Conservation (phyloP, 2,329 filamentous ascomycete species). For the Dothideomycetes sp. region DNA sequence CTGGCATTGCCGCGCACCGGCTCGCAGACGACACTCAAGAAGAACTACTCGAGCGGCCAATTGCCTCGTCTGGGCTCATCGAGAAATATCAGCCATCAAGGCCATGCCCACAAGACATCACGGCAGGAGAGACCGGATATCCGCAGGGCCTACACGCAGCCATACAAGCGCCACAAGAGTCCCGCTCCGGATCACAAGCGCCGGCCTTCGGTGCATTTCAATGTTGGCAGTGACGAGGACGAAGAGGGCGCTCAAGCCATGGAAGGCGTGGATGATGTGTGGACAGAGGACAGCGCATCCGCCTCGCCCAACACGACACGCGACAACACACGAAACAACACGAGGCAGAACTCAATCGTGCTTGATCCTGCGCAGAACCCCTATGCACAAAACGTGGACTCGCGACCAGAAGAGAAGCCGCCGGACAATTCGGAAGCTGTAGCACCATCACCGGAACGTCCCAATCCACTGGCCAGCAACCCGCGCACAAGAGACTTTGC, state of each 20-base stretch:
- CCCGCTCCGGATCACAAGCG: constrained; percentile 24
- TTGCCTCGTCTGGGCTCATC: constrained; percentile 24
- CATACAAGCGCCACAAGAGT: constrained; percentile 11
- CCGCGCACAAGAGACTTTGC: constrained; percentile 8
- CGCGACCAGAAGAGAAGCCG: constrained; percentile 1
- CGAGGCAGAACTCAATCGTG: constrained; percentile 12
- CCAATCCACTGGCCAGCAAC: background rate
- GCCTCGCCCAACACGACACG: constrained; percentile 12
- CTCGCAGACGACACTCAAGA: constrained; percentile 20
- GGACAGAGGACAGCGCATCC: constrained; percentile 14
- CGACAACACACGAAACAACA: constrained; percentile 12
- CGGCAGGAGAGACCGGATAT: constrained; percentile 12
- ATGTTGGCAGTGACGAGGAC: constrained; percentile 20
- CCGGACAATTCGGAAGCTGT: constrained; percentile 1
- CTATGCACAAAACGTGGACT: constrained; percentile 3
- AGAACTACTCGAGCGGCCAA: constrained; percentile 28
- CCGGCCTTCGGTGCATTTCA: constrained; percentile 27
- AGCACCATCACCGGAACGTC: no score
- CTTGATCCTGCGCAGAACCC: constrained; percentile 10
- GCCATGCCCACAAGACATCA: constrained; percentile 8
- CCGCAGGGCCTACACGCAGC: constrained; percentile 12
- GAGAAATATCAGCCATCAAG: constrained; percentile 22
- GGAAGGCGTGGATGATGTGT: constrained; percentile 13
- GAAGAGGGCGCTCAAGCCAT: constrained; percentile 13
- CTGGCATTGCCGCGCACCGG: constrained; percentile 25